phyloP scores from a whole-genome alignment of 345 rosid genomes.

The Gossypium turneri region DNA sequence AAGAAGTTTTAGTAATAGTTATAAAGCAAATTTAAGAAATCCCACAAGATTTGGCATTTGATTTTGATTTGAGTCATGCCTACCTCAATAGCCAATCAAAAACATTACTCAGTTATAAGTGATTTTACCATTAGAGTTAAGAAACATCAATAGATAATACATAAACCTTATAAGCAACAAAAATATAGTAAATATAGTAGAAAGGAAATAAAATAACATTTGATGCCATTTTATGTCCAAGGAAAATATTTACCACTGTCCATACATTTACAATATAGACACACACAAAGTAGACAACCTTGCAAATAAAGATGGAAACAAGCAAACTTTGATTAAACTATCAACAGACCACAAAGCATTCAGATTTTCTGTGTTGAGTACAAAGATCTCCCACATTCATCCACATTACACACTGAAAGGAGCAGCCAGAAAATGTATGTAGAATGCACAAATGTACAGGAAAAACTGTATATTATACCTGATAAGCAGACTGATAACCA shows the following conservation, averaged over 20 bases:
- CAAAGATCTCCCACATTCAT: neutral
- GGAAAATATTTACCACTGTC: neutral
- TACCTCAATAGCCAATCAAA: neutral
- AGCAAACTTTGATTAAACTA: neutral
- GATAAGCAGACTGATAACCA: slow-evolving; percentile 82
- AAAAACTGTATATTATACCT: slow-evolving; percentile 43
- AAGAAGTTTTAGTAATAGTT: neutral
- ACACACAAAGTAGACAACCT: neutral
- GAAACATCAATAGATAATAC: neutral
- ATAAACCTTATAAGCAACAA: neutral
- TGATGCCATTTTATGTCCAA: neutral
- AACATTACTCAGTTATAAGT: neutral
- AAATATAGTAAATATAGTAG: neutral
- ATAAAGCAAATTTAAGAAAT: neutral
- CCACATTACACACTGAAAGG: neutral
- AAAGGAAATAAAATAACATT: neutral
- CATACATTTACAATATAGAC: neutral
- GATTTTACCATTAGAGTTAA: neutral
- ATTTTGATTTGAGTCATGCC: neutral
- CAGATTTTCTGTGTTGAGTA: neutral
- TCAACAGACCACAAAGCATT: neutral
- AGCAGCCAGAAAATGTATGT: neutral
- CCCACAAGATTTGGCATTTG: neutral
- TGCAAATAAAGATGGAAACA: neutral
- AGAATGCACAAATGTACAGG: slow-evolving; percentile 6